phyloP scores from a whole-genome alignment of 305 asterid species.

The Ilex paraguariensis region DNA sequence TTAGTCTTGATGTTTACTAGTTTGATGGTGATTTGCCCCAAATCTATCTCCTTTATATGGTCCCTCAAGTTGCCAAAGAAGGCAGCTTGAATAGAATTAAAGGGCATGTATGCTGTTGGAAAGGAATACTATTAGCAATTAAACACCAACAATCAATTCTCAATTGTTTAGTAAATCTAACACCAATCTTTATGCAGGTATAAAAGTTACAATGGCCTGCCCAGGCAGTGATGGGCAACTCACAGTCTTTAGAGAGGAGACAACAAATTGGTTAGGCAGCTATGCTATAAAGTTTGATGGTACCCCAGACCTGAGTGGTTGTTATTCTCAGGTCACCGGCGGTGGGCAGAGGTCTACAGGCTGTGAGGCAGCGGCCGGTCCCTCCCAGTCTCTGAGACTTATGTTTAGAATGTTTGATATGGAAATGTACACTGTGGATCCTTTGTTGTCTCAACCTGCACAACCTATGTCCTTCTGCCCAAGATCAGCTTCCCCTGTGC shows the following conservation, averaged over 20 bases:
- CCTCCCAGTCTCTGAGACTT: conserved; percentile 38
- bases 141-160: no score
- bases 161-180: no score
- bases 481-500: conserved; percentile 28
- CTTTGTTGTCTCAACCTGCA: conserved; percentile 79
- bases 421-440: conserved; percentile 74
- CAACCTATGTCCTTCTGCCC: conserved; percentile 70
- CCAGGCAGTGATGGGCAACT: conserved; percentile 65
- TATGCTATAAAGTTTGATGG: conserved; percentile 63
- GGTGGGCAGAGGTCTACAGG: conserved; percentile 35
- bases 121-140: no score
- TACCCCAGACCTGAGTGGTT: conserved; percentile 54
- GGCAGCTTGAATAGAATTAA: no score
- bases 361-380: conserved; percentile 68
- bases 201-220: conserved; percentile 65
- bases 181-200: conserved; percentile 38
- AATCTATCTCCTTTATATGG: no score
- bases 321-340: conserved; percentile 63
- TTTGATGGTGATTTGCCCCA: no score
- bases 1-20: no score
- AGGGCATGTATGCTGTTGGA: no score
- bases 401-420: conserved; percentile 62
- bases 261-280: conserved; percentile 68
- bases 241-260: conserved; percentile 52
- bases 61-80: no score